Percentiles rank a stretch among this genome's conserved stretches.
phyloP scores from a whole-genome alignment of 441 rosid species.

The Metrosideros polymorpha region DNA sequence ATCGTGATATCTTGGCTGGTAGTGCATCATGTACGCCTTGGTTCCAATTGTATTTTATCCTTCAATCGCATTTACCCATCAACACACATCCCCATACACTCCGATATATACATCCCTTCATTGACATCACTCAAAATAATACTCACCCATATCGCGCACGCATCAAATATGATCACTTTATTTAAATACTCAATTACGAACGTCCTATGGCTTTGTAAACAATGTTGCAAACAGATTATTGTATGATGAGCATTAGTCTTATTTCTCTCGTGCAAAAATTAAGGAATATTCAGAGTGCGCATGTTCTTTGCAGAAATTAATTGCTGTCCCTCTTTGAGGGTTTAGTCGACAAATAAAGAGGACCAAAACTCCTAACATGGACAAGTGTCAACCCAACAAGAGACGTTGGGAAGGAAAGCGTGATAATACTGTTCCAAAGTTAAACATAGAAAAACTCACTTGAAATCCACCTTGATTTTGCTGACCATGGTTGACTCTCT shows the following conservation, averaged over 20 bases:
- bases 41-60: too few species aligned
- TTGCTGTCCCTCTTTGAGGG: neutral
- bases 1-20: too few species aligned
- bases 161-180: neutral
- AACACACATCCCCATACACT: too few species aligned
- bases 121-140: too few species aligned
- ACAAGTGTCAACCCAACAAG: neutral
- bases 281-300: neutral
- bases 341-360: neutral
- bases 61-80: too few species aligned
- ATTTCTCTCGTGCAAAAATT: neutral
- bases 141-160: too few species aligned
- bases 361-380: neutral
- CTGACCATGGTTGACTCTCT: neutral
- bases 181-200: neutral
- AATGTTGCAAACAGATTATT: neutral
- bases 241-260: neutral
- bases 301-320: neutral
- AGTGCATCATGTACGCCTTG: too few species aligned
- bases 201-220: neutral
- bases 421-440: neutral
- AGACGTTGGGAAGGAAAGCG: neutral
- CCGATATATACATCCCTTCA: too few species aligned
- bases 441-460: neutral
- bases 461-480: neutral